These are phyloP conservation scores for Huntiella decipiens DNA, from an alignment of 2,329 filamentous ascomycete genomes.

Conservation along the genomic window DNA sequence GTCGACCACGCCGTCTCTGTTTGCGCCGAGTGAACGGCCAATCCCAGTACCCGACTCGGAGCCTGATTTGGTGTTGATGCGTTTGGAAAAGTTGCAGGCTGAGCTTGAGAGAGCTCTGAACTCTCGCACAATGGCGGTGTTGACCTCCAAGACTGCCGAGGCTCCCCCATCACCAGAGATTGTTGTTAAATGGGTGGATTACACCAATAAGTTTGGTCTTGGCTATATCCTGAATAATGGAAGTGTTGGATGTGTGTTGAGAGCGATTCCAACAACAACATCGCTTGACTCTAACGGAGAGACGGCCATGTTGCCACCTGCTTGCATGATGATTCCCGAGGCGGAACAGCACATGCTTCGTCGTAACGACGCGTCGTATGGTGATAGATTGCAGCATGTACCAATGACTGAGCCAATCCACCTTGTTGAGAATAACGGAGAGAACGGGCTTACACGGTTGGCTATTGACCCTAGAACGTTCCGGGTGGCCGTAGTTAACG, in stretches of 20 bases:
- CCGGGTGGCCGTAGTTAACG: constrained; percentile 34
- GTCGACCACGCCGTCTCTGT: constrained; percentile 29
- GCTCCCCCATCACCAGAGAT: constrained; percentile 41
- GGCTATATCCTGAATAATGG: constrained; percentile 72
- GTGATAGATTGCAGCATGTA: constrained; percentile 39
- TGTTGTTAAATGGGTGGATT: constrained; percentile 71
- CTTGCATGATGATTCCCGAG: constrained; percentile 51
- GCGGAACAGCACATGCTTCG: constrained; percentile 53
- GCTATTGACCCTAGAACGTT: constrained; percentile 45
- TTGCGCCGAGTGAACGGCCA: constrained; percentile 34
- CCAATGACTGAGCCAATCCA: constrained; percentile 46
- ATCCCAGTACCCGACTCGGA: constrained; percentile 31
- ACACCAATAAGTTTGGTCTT: constrained; percentile 70
- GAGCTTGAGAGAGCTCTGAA: constrained; percentile 46
- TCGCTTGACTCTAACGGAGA: constrained; percentile 21
- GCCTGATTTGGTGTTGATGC: constrained; percentile 37
- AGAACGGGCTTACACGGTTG: constrained; percentile 42
- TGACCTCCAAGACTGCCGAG: constrained; percentile 33
- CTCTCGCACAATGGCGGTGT: constrained; percentile 40
- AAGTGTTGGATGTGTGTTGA: constrained; percentile 53
- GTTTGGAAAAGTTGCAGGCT: constrained; percentile 35
- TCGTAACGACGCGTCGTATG: constrained; percentile 34
- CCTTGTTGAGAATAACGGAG: constrained; percentile 55
- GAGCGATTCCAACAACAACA: constrained; percentile 29
- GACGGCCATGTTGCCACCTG: constrained; percentile 41